These are phyloP conservation scores for Vaccinium corymbosum DNA, from an alignment of 148 eudicot genomes.

Conservation along the genomic window DNA sequence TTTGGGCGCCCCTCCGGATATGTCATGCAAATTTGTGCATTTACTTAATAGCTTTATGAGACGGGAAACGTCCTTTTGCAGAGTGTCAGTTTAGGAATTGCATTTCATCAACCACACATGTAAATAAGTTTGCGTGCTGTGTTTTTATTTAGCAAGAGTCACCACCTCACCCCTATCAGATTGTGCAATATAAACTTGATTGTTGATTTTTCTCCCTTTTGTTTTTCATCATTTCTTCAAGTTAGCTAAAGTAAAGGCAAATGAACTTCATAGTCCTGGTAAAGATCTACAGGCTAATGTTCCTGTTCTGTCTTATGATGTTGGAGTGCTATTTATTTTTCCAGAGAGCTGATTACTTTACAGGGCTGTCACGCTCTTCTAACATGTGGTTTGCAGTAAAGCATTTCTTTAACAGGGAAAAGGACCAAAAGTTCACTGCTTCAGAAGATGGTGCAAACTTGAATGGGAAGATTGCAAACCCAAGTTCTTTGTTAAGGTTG, in stretches of 20 bases:
- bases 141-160: neutral
- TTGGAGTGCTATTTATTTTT: neutral
- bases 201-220: neutral
- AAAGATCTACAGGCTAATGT: neutral
- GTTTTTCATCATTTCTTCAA: neutral
- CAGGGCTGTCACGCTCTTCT: neutral
- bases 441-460: slow-evolving; percentile 3
- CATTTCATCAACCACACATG: neutral
- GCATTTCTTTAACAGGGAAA: slow-evolving; percentile 22
- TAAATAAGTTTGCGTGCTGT: neutral
- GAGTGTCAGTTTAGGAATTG: neutral
- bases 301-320: neutral
- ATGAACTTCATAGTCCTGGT: neutral
- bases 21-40: neutral
- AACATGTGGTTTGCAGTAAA: slow-evolving; percentile 24
- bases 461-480: slow-evolving; percentile 4
- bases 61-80: neutral
- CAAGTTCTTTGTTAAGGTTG: neutral
- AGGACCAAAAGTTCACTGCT: slow-evolving; percentile 7
- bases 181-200: neutral
- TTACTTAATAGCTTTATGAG: neutral
- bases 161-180: neutral
- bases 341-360: neutral
- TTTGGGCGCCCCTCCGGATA: neutral
- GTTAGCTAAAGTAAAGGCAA: slow-evolving; percentile 1